These are phyloP conservation scores for Paraurostyla sp. DNA, from an alignment of 73 alveolate species.

Conservation along the genomic window DNA sequence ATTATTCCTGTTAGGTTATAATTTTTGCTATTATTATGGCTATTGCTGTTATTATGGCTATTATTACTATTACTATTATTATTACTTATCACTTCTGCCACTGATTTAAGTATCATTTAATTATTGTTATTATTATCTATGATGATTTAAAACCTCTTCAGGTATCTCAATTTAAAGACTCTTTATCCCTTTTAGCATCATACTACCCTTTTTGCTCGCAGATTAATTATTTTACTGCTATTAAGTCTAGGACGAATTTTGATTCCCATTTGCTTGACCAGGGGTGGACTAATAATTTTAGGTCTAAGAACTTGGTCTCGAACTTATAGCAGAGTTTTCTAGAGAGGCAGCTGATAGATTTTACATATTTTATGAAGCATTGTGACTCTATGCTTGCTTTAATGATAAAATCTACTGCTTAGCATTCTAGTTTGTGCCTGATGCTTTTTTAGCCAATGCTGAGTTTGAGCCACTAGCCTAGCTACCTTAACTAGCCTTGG, in stretches of 20 bases:
- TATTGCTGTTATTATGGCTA: not conserved
- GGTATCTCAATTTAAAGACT: constrained; percentile 42
- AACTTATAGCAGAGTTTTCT: too few species aligned
- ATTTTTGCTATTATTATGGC: not conserved
- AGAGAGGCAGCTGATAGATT: too few species aligned
- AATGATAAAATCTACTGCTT: too few species aligned
- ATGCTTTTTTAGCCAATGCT: too few species aligned
- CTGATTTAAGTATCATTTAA: not conserved
- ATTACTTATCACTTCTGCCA: constrained; percentile 2
- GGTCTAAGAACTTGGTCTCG: constrained; percentile 37
- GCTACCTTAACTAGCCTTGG: too few species aligned
- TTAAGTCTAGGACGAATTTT: not conserved
- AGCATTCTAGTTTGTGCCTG: too few species aligned
- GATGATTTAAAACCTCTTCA: constrained; percentile 26
- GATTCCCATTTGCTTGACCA: not conserved
- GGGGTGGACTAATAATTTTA: not conserved
- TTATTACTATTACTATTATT: not conserved
- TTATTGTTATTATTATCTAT: not conserved
- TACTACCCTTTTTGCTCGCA: not conserved
- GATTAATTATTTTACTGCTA: not conserved
- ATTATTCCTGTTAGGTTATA: too few species aligned
- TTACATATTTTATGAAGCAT: not conserved
- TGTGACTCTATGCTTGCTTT: not conserved
- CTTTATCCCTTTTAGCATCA: constrained; percentile 44
- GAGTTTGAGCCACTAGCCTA: too few species aligned